Evolutionary conservation across 2,329 filamentous ascomycete genomes (phyloP).

Genomic region (Cadophora luteo-olivacea): DNA sequence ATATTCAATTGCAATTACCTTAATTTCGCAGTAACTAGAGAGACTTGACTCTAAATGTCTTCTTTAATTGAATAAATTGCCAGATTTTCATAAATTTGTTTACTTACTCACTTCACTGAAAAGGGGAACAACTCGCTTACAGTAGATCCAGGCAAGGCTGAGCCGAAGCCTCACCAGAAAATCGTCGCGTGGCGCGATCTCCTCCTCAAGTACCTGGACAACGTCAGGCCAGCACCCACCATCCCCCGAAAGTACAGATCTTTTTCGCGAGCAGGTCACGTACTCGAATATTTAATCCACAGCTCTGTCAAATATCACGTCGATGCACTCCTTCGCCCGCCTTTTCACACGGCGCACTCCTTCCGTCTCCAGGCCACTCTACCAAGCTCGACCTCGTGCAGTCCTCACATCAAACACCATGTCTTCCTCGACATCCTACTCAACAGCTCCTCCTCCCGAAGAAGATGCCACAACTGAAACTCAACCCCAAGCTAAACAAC

Average conservation of each 20-base stretch:
- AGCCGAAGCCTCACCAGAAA: not conserved
- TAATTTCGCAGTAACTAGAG: not conserved
- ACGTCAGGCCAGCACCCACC: not conserved
- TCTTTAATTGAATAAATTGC: not conserved
- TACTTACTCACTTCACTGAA: not conserved
- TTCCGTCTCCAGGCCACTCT: not conserved
- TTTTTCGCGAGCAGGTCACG: not conserved
- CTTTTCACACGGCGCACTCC: not conserved
- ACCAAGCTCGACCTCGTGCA: not conserved
- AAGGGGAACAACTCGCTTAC: not conserved
- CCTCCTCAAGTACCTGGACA: not conserved
- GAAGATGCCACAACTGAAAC: not conserved
- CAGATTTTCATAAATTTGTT: not conserved
- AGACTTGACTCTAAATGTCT: not conserved
- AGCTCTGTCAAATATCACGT: not conserved
- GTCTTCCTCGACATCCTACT: not conserved
- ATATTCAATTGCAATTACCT: too few relatives aligned
- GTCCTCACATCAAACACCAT: not conserved
- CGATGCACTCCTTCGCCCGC: slow-evolving; percentile 7
- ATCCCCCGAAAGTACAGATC: not conserved
- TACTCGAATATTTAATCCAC: not conserved
- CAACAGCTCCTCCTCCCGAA: not conserved
- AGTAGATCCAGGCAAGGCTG: not conserved
- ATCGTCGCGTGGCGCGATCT: not conserved
- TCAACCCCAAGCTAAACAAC: slow-evolving; percentile 15